Conservation (phyloP, 1,139 yeast genomes). For the Suhomyces panamericanus region DNA sequence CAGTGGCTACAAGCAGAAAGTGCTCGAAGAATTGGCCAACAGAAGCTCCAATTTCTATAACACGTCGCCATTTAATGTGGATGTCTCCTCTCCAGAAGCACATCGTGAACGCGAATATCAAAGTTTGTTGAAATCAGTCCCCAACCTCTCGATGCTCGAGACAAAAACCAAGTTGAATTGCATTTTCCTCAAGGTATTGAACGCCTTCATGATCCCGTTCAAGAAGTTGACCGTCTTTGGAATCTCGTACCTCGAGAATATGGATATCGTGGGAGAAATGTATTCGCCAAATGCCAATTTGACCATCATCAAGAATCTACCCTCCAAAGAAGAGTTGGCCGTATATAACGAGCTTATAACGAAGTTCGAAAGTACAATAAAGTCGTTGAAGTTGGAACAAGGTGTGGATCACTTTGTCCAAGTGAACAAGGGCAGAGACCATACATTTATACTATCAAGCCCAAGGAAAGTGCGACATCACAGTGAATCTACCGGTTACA, state of each 20-base stretch:
- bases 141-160: constrained; percentile 35
- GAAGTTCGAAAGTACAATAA: constrained; percentile 31
- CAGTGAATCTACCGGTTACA: constrained; percentile 2
- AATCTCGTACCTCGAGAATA: constrained; percentile 27
- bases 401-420: constrained; percentile 5
- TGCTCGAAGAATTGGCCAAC: constrained; percentile 12
- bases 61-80: constrained; percentile 33
- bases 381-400: constrained; percentile 20
- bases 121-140: constrained; percentile 27
- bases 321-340: constrained; percentile 34
- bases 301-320: constrained; percentile 25
- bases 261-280: constrained; percentile 32
- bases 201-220: constrained; percentile 34
- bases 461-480: constrained; percentile 29
- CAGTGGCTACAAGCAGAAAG: constrained; percentile 34
- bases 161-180: constrained; percentile 34
- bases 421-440: constrained; percentile 16
- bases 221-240: constrained; percentile 32
- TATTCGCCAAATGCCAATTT: constrained; percentile 17
- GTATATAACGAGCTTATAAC: constrained; percentile 31
- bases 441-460: constrained; percentile 40
- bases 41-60: constrained; percentile 23
- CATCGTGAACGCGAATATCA: constrained; percentile 28
- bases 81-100: constrained; percentile 9
- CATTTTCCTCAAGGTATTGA: constrained; percentile 37